These are phyloP conservation scores for Aspergillus coremiiformis DNA, from an alignment of 495 filamentous ascomycete genomes.

Conservation along the genomic window DNA sequence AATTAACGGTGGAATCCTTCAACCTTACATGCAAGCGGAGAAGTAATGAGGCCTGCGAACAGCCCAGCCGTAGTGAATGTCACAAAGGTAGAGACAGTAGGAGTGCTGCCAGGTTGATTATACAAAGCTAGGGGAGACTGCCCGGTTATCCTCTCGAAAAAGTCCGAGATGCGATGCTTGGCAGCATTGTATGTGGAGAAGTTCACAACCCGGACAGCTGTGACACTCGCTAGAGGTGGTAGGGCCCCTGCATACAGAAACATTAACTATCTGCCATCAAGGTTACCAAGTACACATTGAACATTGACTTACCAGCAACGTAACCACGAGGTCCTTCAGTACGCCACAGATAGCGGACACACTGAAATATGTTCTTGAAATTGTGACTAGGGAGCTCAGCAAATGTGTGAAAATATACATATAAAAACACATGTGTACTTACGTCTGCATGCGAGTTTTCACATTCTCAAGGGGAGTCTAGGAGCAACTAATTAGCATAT, in stretches of 20 bases:
- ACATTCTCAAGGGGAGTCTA: constrained; percentile 44
- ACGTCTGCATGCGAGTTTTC: constrained; percentile 48
- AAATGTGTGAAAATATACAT: not conserved
- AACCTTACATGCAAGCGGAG: constrained; percentile 75
- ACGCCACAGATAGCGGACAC: constrained; percentile 38
- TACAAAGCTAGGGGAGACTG: constrained; percentile 64
- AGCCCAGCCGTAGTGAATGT: constrained; percentile 76
- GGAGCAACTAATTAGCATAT: not conserved
- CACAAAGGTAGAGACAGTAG: constrained; percentile 58
- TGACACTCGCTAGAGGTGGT: constrained; percentile 79
- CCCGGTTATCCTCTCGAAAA: constrained; percentile 47
- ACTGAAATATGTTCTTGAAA: constrained; percentile 36
- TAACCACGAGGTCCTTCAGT: constrained; percentile 43
- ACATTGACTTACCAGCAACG: constrained; percentile 33
- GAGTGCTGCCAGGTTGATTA: constrained; percentile 60
- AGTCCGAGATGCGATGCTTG: constrained; percentile 62
- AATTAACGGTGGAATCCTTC: not conserved
- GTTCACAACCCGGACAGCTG: constrained; percentile 82
- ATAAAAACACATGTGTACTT: constrained; percentile 15
- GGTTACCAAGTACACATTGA: not conserved
- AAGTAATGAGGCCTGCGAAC: constrained; percentile 70
- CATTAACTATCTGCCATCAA: not conserved
- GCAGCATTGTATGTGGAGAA: constrained; percentile 86
- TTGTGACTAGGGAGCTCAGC: constrained; percentile 29
- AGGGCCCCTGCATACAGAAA: constrained; percentile 51